Percentiles rank a stretch among this genome's conserved stretches.
These are phyloP conservation scores for Primulina huaijiensis DNA, from an alignment of 257 asterid species.

Conservation along the genomic window DNA sequence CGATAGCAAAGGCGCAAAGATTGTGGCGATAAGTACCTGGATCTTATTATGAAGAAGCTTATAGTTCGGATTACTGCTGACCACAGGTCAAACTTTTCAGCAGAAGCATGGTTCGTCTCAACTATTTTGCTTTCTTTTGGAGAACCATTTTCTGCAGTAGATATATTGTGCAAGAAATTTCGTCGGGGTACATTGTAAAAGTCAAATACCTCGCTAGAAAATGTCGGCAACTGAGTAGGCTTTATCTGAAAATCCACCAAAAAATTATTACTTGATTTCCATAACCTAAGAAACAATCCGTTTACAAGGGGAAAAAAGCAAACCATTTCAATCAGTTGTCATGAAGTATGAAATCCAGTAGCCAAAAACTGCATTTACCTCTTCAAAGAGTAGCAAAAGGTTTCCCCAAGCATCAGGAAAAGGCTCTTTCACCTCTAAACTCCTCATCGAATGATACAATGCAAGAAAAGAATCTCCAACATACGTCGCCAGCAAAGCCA, in stretches of 20 bases:
- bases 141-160: conserved; percentile 32
- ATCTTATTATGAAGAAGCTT: conserved; percentile 61
- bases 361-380: conserved; percentile 37
- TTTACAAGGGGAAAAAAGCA: neutral
- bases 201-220: conserved; percentile 47
- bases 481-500: conserved; percentile 81
- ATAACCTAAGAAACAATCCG: too few species aligned
- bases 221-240: conserved; percentile 44
- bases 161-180: conserved; percentile 30
- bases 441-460: conserved; percentile 77
- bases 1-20: neutral
- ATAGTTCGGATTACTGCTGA: conserved; percentile 65
- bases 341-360: neutral
- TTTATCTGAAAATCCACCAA: conserved; percentile 62
- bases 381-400: conserved; percentile 75
- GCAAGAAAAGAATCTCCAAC: conserved; percentile 79
- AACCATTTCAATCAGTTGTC: neutral
- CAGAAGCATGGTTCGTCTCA: conserved; percentile 24
- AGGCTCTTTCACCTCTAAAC: conserved; percentile 86
- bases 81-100: conserved; percentile 53
- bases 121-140: conserved; percentile 31
- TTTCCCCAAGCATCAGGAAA: conserved; percentile 94
- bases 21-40: conserved; percentile 50
- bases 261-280: conserved; percentile 17
- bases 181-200: conserved; percentile 57